Conservation (phyloP, 106 monocot genomes). For the Phalaenopsis equestris region DNA sequence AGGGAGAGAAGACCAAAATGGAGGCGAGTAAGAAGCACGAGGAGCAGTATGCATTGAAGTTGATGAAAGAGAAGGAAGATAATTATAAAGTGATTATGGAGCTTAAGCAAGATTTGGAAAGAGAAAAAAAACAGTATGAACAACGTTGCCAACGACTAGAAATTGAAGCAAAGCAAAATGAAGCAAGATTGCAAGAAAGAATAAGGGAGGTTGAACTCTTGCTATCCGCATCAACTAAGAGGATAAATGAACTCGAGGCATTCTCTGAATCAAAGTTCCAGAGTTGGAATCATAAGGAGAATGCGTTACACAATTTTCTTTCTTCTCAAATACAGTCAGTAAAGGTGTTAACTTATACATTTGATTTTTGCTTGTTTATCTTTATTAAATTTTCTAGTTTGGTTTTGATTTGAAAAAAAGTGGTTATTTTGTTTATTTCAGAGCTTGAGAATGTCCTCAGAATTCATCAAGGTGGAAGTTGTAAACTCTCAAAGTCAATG, state of each 20-base stretch:
- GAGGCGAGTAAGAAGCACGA: conserved; percentile 11
- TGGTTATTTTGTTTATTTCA: conserved; percentile 12
- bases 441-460: conserved; percentile 57
- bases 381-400: neutral
- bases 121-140: conserved; percentile 31
- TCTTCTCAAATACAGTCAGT: conserved; percentile 45
- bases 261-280: conserved; percentile 44
- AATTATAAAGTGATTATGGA: conserved; percentile 42
- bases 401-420: neutral
- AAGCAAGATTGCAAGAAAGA: conserved; percentile 26
- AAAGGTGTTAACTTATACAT: conserved; percentile 35
- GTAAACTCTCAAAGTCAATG: conserved; percentile 49
- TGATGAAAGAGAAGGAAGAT: conserved; percentile 18
- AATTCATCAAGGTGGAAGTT: conserved; percentile 55
- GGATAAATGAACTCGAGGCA: conserved; percentile 44
- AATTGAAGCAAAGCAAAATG: conserved; percentile 24
- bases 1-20: conserved; percentile 28
- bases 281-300: conserved; percentile 68
- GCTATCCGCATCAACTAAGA: conserved; percentile 52
- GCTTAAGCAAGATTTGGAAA: conserved; percentile 57
- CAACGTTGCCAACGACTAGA: conserved; percentile 39
- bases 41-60: conserved; percentile 9
- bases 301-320: conserved; percentile 45
- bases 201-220: conserved; percentile 45
- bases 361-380: conserved; percentile 6